Evolutionary conservation across 2,329 filamentous ascomycete genomes (phyloP).

Genomic region (Chaetomium sp.): DNA sequence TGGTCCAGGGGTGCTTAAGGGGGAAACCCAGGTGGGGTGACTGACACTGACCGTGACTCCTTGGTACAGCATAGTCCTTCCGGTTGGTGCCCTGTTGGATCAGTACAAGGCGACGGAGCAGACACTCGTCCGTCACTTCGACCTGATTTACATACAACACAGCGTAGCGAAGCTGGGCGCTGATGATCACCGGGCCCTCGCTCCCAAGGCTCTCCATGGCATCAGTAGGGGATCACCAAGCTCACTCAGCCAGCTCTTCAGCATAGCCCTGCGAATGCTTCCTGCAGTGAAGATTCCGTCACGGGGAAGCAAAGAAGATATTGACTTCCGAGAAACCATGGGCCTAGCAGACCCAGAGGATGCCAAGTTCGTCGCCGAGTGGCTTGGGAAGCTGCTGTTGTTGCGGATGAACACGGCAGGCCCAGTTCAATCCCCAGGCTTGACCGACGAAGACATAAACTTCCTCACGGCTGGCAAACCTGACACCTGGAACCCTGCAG

Average conservation of each 20-base stretch:
- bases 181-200: conserved; percentile 67
- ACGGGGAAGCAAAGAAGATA: conserved; percentile 78
- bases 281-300: conserved; percentile 71
- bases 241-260: conserved; percentile 68
- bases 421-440: conserved; percentile 49
- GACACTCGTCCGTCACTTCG: conserved; percentile 80
- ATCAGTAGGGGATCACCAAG: conserved; percentile 59
- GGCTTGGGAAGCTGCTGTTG: conserved; percentile 77
- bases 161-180: conserved; percentile 59
- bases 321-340: conserved; percentile 64
- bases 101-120: conserved; percentile 83
- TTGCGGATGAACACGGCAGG: conserved; percentile 40
- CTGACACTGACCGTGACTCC: conserved; percentile 15
- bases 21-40: neutral
- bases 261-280: conserved; percentile 77
- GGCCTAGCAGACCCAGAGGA: conserved; percentile 69
- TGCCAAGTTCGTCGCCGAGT: conserved; percentile 70
- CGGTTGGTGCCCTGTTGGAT: conserved; percentile 79
- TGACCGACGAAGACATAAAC: conserved; percentile 65
- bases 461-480: conserved; percentile 71
- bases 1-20: neutral
- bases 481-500: conserved; percentile 66
- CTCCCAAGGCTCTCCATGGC: conserved; percentile 70
- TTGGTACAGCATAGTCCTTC: conserved; percentile 67
- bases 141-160: conserved; percentile 86